These are phyloP conservation scores for Verticillium dahliae DNA, from an alignment of 2,329 filamentous ascomycete genomes.

Conservation along the genomic window DNA sequence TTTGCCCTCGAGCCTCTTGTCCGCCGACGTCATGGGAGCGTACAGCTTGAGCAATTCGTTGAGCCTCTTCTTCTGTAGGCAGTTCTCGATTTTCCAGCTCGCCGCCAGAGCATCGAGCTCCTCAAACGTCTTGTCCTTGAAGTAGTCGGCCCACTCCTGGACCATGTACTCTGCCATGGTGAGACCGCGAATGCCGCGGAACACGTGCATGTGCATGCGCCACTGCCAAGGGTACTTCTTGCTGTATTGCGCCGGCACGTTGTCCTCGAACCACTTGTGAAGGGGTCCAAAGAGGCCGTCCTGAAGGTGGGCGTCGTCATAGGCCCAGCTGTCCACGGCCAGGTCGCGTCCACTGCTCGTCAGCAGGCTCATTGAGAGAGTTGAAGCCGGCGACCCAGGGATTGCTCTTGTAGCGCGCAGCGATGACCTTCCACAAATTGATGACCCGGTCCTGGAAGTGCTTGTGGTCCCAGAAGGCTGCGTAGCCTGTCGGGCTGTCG, in stretches of 20 bases:
- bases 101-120: constrained; percentile 36
- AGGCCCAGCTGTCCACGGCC: constrained; percentile 47
- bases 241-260: constrained; percentile 12
- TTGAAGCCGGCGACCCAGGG: constrained; percentile 34
- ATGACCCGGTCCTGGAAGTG: constrained; percentile 38
- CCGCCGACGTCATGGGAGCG: constrained; percentile 16
- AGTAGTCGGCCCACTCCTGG: constrained; percentile 39
- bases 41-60: constrained; percentile 25
- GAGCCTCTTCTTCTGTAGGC: constrained; percentile 37
- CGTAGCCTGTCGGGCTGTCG: constrained; percentile 27
- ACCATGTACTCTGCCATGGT: constrained; percentile 33
- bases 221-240: constrained; percentile 17
- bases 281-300: constrained; percentile 13
- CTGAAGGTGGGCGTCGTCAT: constrained; percentile 26
- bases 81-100: constrained; percentile 46
- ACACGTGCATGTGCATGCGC: constrained; percentile 18
- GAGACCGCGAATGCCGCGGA: constrained; percentile 15
- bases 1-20: constrained; percentile 17
- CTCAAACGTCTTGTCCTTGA: constrained; percentile 30
- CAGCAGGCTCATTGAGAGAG: constrained; percentile 15
- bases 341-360: constrained; percentile 22
- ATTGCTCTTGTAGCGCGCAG: constrained; percentile 33
- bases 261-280: constrained; percentile 16
- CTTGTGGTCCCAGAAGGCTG: constrained; percentile 39
- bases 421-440: constrained; percentile 35